Base-by-base conservation (phyloP, 352 stramenopile genomes). In the Globisporangium cylindrosporum region DNA sequence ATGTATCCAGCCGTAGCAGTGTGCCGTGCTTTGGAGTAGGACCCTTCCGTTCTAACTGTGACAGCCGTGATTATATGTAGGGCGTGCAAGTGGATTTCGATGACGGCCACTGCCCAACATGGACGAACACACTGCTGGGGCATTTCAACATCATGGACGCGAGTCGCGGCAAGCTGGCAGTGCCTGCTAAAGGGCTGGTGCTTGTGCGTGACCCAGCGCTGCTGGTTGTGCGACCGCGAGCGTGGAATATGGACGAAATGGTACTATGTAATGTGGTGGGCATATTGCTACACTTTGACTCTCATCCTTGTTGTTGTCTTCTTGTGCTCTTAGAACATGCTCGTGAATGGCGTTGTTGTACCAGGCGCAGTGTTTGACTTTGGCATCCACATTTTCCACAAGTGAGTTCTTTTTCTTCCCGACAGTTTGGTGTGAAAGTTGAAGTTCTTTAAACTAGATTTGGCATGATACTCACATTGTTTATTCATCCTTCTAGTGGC, bases 191-290 rank as follows among this genome's bases (percentile, higher is more conserved):
- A 14, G 67, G 59, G 1, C 51, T 86, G 64, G 72, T 62, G 20
- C 64, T 80, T 27, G 46, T 41, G 12, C 41, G 73, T 1, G 70
- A 76, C 22, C 86, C 84, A 18, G 90, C 94, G 41, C 84, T 96
- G 53, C 79, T 98, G n/a, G 80, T 99, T 53, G 81, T 98, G 46
- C 92, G 96, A 32, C 96, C 90, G 24, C 74, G 96, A 32, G 95
- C 94, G 36, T 98, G 94, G 94, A 97, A 99, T 71, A 91, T 98
- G 72, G 93, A 98, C 68, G 96, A 99, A 77, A 91, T 84, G 68
- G 93, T 90, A 48, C 20, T 20, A 55, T 2, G 74, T 64, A 4
- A 10, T 58, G 24, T 36, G 38, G 0, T 68, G 8, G 51, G 25
- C 20, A 3, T 29, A 6, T 20, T 58, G 58, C 34, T 70, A 1